These are phyloP conservation scores for Mortierella polycephala DNA, from an alignment of 371 early-diverging fungal genomes.

Conservation along the genomic window DNA sequence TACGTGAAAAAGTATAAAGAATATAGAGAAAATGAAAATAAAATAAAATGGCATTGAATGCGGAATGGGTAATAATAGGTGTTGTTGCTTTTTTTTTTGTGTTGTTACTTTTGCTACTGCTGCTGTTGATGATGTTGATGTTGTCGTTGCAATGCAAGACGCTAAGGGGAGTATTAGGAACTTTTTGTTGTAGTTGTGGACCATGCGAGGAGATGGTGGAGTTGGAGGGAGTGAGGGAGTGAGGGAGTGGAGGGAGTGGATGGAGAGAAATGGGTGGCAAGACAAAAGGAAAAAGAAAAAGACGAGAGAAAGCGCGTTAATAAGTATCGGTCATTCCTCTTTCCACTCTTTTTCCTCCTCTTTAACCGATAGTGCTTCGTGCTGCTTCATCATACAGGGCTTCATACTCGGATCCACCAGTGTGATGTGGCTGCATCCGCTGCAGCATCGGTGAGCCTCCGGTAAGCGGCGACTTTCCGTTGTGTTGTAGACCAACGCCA, in stretches of 20 bases:
- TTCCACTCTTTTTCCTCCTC: neutral
- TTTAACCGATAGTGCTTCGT: conserved; percentile 41
- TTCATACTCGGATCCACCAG: conserved; percentile 53
- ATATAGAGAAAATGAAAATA: neutral
- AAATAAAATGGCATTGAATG: too few species aligned
- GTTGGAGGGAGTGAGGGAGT: too few species aligned
- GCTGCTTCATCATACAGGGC: conserved; percentile 50
- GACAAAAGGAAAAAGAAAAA: neutral
- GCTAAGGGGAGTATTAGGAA: too few species aligned
- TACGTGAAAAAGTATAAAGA: too few species aligned
- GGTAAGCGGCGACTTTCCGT: conserved; percentile 17
- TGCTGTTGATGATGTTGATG: too few species aligned
- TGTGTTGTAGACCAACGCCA: conserved; percentile 3
- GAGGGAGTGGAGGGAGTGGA: neutral
- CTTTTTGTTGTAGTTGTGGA: too few species aligned
- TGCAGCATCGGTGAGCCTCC: conserved; percentile 1
- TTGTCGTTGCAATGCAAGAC: too few species aligned
- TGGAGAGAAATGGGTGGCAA: neutral
- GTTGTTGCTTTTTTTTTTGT: too few species aligned
- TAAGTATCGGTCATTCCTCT: neutral
- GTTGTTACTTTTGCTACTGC: too few species aligned
- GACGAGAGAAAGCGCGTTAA: conserved; percentile 1
- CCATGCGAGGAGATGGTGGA: too few species aligned
- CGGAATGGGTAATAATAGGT: too few species aligned
- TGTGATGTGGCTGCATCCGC: conserved; percentile 24